Evolutionary conservation across 441 rosid species (phyloP), one percentile per base, ranked within the genome.

Genomic region (Lagerstroemia fauriei): DNA sequence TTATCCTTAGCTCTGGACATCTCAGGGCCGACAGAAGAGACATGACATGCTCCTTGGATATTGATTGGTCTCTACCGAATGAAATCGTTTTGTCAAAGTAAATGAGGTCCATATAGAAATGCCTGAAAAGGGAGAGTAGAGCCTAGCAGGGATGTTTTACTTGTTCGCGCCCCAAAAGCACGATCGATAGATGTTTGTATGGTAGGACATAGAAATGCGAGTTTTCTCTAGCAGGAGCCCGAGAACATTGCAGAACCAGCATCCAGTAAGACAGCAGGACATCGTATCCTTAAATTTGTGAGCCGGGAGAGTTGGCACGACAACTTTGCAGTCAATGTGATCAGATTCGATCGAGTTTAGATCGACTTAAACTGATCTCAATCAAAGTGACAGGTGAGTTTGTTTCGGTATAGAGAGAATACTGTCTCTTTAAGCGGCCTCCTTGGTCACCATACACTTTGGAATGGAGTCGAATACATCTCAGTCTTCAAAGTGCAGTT

Each of bases 31-130:
- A 38, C 6, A 38, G 65, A 78, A 27, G 90, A 88, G 91, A 63
- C 81, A 16, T 88, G 86, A 47, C 80, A 74, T 84, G 85, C 71
- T 80, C 68, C 65, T 13, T 7, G 41, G 77, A 70, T n/a, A n/a
- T 63, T 65, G 56, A n/a, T 63, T 29, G n/a, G 47, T 31, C 24
- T 32, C 14, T 76, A 18, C 66, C 68, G 44, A 38, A 38, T 38
- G 44, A 59, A 51, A 63, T 63, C 7, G 16, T 63, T 25, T 63
- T 63, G 63, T 63, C 69, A 3, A 38, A 38, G 69, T 63, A n/a
- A 9, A 63, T 63, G 10, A 25, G 31, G n/a, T 63, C 69, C 69
- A 63, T n/a, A 63, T 63, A 63, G 69, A 63, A 63, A n/a, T n/a
- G n/a, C n/a, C n/a, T n/a, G n/a, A n/a, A n/a, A n/a, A n/a, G n/a